Evolutionary conservation across 2,329 filamentous ascomycete genomes (phyloP).

Genomic region (Ophiostoma montium): DNA sequence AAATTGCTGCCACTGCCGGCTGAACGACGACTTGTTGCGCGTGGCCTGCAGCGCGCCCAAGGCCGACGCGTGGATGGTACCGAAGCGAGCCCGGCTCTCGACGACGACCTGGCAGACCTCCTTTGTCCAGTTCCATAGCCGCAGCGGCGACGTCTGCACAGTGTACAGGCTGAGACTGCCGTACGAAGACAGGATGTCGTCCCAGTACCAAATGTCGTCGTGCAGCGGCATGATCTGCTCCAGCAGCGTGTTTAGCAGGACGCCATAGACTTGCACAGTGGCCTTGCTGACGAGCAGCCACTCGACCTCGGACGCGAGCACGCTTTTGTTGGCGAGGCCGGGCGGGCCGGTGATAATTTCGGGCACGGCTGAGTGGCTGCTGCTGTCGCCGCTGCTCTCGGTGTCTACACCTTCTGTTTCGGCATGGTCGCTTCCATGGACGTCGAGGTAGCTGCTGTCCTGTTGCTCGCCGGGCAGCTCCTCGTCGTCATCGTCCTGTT

Average conservation of each 20-base stretch:
- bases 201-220: constrained; percentile 93
- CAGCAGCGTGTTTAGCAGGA: constrained; percentile 61
- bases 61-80: constrained; percentile 14
- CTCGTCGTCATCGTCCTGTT: background rate
- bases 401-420: constrained; percentile 12
- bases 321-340: constrained; percentile 20
- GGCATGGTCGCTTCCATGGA: background rate
- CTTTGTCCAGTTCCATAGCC: constrained; percentile 53
- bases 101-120: constrained; percentile 46
- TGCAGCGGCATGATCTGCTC: constrained; percentile 72
- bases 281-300: constrained; percentile 89
- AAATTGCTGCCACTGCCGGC: constrained; percentile 51
- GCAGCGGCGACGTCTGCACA: constrained; percentile 67
- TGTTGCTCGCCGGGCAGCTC: background rate
- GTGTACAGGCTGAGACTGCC: constrained; percentile 70
- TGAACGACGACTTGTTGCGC: constrained; percentile 20
- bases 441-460: constrained; percentile 1
- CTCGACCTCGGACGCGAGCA: constrained; percentile 65
- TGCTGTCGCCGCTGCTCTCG: constrained; percentile 2
- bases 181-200: constrained; percentile 69
- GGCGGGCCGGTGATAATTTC: background rate
- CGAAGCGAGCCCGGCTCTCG: constrained; percentile 39
- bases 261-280: constrained; percentile 76
- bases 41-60: constrained; percentile 11
- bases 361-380: background rate